Base-by-base conservation (phyloP, 495 filamentous ascomycete genomes). In the Penicillium paxilli region DNA sequence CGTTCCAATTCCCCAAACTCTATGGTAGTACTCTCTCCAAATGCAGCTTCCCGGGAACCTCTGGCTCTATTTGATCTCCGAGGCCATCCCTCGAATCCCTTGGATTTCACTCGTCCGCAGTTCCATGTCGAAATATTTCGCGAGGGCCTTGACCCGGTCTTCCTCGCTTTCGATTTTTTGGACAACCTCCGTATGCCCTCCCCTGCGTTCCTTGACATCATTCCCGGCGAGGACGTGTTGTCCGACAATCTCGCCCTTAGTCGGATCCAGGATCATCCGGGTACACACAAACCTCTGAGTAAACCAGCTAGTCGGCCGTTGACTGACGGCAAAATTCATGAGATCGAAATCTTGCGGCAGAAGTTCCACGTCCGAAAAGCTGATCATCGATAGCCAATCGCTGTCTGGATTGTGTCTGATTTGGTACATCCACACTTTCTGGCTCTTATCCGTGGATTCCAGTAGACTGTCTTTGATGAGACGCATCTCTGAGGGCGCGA, bases 291-390 rank as follows among this genome's bases (percentile, higher is more conserved):
- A 64, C 16, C 57, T 67, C 47, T 73, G 65, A 22, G 77, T 80
- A 69, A 87, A 86, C 60, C 79, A 83, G 51, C 72, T 80, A 21
- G 66, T 67, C 8, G 62, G 70, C 23, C 60, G 67, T 41, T 73
- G 59, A 38, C 70, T 74, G n/a, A 64, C 64, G 5, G 51, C 67
- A 51, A 80, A 80, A 62, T 85, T 90, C 81, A 91, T 87, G 26
- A 86, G 67, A 17, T 71, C 75, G 58, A 73, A 76, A 57, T 88
- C 86, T 45, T 72, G 69, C 17, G 77, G 80, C 24, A 81, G 56
- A 57, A 86, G 87, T 70, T 86, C 87, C n/a, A 75, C 57, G 49
- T 81, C 74, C 5, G 74, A 68, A 48, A 90, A 89, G 50, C 76
- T 80, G 62, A 86, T 86, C 22, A 74, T 71, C 4, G 75, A 60